Percentiles rank a stretch among this genome's conserved stretches.
phyloP scores from a whole-genome alignment of 169 alveolate species.

The Ichthyophthirius multifiliis region DNA sequence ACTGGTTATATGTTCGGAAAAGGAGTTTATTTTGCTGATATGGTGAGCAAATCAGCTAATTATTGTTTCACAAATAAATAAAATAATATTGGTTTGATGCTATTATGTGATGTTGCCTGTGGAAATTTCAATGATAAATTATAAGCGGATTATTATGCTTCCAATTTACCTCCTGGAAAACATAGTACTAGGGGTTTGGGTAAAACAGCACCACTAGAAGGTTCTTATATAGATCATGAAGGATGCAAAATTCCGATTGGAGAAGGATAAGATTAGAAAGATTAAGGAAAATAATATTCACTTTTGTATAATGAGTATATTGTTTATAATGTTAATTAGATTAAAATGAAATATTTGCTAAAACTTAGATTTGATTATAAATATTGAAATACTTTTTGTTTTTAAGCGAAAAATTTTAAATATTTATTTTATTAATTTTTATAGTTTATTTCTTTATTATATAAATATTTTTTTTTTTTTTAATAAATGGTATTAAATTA shows the following conservation, averaged over 20 bases:
- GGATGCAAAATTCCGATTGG: constrained; percentile 42
- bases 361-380: constrained; percentile 46
- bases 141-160: constrained; percentile 79
- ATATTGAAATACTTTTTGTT: too few relatives aligned
- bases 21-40: constrained; percentile 93
- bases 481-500: neutral
- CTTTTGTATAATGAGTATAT: constrained; percentile 78
- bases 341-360: constrained; percentile 60
- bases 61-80: constrained; percentile 78
- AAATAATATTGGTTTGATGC: constrained; percentile 78
- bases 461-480: too few relatives aligned
- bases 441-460: too few relatives aligned
- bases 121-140: constrained; percentile 80
- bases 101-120: constrained; percentile 88
- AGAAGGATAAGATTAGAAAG: constrained; percentile 31
- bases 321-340: constrained; percentile 68
- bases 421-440: neutral
- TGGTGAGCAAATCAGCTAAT: constrained; percentile 86
- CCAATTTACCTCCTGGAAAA: constrained; percentile 48
- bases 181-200: constrained; percentile 55
- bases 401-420: neutral
- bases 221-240: constrained; percentile 17
- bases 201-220: constrained; percentile 43
- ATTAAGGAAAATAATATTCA: constrained; percentile 38
- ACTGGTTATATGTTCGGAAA: constrained; percentile 93